Percentiles rank a stretch among this genome's conserved stretches.
Conservation (phyloP, 1,284 basidiomycete species). For the Testicularia cyperi region DNA sequence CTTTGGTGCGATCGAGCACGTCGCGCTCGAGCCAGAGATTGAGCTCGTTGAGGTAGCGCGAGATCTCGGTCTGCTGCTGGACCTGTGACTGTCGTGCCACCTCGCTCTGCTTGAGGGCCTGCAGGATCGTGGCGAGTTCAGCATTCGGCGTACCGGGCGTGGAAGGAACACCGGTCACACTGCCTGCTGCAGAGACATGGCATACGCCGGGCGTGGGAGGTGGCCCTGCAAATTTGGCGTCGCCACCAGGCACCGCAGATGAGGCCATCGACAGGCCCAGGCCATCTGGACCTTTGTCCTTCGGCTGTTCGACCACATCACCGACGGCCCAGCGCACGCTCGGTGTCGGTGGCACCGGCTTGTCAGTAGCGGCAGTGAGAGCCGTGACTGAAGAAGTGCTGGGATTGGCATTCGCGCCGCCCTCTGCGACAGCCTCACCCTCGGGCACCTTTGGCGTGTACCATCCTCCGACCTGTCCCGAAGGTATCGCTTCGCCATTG, state of each 20-base stretch:
- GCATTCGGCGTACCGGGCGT: slow-evolving; percentile 6
- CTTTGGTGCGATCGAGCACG: slow-evolving; percentile 46
- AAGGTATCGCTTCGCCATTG: slow-evolving; percentile 7
- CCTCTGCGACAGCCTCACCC: not conserved
- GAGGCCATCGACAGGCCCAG: slow-evolving; percentile 28
- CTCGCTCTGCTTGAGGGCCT: slow-evolving; percentile 45
- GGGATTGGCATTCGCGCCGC: slow-evolving; percentile 1
- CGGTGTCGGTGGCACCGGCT: slow-evolving; percentile 34
- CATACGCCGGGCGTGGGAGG: slow-evolving; percentile 25
- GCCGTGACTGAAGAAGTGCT: slow-evolving; percentile 18
- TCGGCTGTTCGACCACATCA: slow-evolving; percentile 6
- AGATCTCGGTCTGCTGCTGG: slow-evolving; percentile 50
- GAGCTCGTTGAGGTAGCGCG: slow-evolving; percentile 53
- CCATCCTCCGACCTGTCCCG: slow-evolving; percentile 35
- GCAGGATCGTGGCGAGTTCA: slow-evolving; percentile 37
- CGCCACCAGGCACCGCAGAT: slow-evolving; percentile 7
- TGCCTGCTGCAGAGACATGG: slow-evolving; percentile 2
- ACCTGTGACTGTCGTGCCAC: slow-evolving; percentile 39
- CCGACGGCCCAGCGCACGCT: slow-evolving; percentile 23
- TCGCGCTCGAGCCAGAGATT: slow-evolving; percentile 51
- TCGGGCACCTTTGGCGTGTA: slow-evolving; percentile 33
- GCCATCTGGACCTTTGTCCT: slow-evolving; percentile 17
- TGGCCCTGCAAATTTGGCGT: slow-evolving; percentile 15
- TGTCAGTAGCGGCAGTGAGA: slow-evolving; percentile 5
- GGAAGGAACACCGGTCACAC: slow-evolving; percentile 6